Conservation (phyloP, 352 stramenopile species). For the Pythium guiyangense region DNA sequence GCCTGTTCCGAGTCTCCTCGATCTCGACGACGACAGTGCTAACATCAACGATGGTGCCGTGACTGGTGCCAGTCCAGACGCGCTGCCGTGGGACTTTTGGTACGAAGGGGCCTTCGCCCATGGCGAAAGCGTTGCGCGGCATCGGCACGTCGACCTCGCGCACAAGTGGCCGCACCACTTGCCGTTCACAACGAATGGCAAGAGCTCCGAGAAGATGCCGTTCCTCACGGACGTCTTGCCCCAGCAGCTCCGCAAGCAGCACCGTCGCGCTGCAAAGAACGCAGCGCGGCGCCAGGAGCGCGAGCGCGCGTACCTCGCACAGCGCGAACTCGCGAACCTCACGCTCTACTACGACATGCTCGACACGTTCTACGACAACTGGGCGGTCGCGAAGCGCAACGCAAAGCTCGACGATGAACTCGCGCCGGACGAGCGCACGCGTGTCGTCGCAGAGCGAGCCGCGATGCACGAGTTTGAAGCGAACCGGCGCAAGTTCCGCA, state of each 20-base stretch:
- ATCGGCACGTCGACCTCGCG: slow-evolving; percentile 54
- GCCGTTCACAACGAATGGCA: slow-evolving; percentile 68
- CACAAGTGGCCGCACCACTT: slow-evolving; percentile 17
- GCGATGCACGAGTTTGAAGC: slow-evolving; percentile 32
- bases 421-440: slow-evolving; percentile 18
- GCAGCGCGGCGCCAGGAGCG: slow-evolving; percentile 25
- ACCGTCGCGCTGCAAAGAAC: slow-evolving; percentile 32
- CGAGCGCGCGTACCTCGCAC: slow-evolving; percentile 38
- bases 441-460: slow-evolving; percentile 29
- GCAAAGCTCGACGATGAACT: slow-evolving; percentile 27
- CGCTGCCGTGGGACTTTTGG: slow-evolving; percentile 45
- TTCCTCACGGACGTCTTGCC: slow-evolving; percentile 43
- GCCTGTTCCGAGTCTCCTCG: neutral
- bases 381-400: slow-evolving; percentile 34
- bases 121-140: slow-evolving; percentile 45
- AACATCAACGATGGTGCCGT: neutral
- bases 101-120: slow-evolving; percentile 74
- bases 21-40: neutral
- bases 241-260: slow-evolving; percentile 28
- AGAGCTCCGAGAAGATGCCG: slow-evolving; percentile 54
- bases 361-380: slow-evolving; percentile 66
- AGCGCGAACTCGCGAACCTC: slow-evolving; percentile 42
- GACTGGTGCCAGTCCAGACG: neutral
- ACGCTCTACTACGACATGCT: slow-evolving; percentile 52
- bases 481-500: slow-evolving; percentile 37